These are phyloP conservation scores for Aspergillus sp. DNA, from an alignment of 2,329 filamentous ascomycete genomes.

Conservation along the genomic window DNA sequence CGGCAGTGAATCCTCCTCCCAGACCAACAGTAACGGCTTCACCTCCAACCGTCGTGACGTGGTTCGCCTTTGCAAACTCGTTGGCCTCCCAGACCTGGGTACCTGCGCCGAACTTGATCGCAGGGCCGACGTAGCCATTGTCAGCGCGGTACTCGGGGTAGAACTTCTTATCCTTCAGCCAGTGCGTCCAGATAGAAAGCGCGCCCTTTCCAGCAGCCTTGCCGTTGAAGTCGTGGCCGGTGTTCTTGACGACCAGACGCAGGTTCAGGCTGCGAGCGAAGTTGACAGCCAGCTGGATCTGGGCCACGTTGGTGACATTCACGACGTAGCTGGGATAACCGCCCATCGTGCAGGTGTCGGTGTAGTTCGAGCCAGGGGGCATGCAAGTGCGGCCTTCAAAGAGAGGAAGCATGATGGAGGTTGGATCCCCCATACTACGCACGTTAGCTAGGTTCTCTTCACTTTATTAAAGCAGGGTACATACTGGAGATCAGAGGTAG, in stretches of 20 bases:
- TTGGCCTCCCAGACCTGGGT: slow-evolving; percentile 52
- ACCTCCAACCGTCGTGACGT: slow-evolving; percentile 54
- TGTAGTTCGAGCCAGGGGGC: slow-evolving; percentile 35
- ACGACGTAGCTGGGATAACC: slow-evolving; percentile 36
- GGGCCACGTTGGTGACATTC: slow-evolving; percentile 31
- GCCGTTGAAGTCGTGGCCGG: slow-evolving; percentile 50
- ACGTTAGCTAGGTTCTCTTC: neutral
- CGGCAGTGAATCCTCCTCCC: slow-evolving; percentile 45
- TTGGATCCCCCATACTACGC: slow-evolving; percentile 16
- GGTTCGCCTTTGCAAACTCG: slow-evolving; percentile 42
- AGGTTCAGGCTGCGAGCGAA: slow-evolving; percentile 30
- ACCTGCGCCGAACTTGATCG: slow-evolving; percentile 55
- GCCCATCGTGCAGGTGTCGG: slow-evolving; percentile 27
- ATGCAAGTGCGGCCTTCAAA: slow-evolving; percentile 27
- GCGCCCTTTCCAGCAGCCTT: slow-evolving; percentile 58
- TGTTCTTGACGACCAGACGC: slow-evolving; percentile 44
- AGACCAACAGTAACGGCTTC: slow-evolving; percentile 53
- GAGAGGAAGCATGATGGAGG: slow-evolving; percentile 28
- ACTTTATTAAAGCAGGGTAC: neutral
- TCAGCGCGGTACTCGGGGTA: slow-evolving; percentile 36
- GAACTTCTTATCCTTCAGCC: slow-evolving; percentile 21
- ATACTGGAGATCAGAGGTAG: slow-evolving; percentile 14
- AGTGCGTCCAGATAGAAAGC: slow-evolving; percentile 25
- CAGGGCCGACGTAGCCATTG: slow-evolving; percentile 48
- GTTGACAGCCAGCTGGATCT: slow-evolving; percentile 36